Base-by-base conservation (phyloP, 2,329 filamentous ascomycete species). In the Emericellopsis atlantica region DNA sequence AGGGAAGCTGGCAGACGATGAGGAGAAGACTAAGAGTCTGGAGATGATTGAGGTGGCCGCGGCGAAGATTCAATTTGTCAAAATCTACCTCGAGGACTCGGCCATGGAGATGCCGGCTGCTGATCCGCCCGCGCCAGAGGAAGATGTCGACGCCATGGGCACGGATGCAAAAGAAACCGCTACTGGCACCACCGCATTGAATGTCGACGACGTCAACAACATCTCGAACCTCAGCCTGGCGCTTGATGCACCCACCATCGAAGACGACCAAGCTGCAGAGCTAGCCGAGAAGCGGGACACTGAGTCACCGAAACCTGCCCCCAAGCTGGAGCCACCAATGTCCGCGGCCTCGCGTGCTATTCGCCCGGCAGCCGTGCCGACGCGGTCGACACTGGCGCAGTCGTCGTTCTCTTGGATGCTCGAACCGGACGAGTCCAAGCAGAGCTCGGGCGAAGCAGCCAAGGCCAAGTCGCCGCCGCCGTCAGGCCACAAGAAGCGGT, bases 371-470 rank as follows among this genome's bases (percentile, higher is more conserved):
- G 61, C 72, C 2, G 69, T 77, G 14, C 76, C 74, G 0, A 76
- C 76, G 16, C 70, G 80, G 18, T 82, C 81, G 4, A 76, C 71
- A 1, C 67, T 87, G 29, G 80, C 81, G 1, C 81, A 84, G 48
- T 86, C 83, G 7, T 82, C 79, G 4, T 88, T 86, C 56, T 79
- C 82, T 1, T 87, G 81, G 80, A 88, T 88, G 81, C 66, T 88
- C 2, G 78, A 79, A 48, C 72, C 71, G 4, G 70, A 73, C 47
- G 54, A 64, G 0, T 43, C 37, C 10, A 49, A 44, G 33, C 35
- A 36, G 26, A 23, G 22, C 33, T 47, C 51, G 39, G 43, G 54
- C 42, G 45, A 52, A 1, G 40, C 48, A 11, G 24, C 48, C 3
- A 44, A 49, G 7, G 48, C 41, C 31, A 60, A 58, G 16, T 59